Evolutionary conservation across 2,329 filamentous ascomycete species (phyloP).

Genomic region (Ceratocystis albifundus): DNA sequence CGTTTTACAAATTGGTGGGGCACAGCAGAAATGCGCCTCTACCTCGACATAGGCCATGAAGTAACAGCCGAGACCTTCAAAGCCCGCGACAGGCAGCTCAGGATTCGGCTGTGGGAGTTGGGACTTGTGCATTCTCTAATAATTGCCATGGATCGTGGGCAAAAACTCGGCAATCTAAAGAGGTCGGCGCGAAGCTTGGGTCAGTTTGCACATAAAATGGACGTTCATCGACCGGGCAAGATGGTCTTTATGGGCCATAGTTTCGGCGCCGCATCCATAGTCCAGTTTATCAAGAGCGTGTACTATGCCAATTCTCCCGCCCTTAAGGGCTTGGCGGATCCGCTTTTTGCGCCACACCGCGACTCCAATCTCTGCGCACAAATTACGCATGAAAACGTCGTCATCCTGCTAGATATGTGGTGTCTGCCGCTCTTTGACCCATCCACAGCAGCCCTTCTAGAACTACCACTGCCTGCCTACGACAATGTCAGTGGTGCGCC

Average conservation of each 20-base stretch:
- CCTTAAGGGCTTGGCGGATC: constrained; percentile 38
- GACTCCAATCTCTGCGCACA: constrained; percentile 49
- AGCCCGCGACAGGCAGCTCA: constrained; percentile 57
- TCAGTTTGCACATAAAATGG: constrained; percentile 50
- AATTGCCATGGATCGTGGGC: constrained; percentile 50
- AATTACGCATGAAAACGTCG: constrained; percentile 54
- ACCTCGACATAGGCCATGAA: constrained; percentile 48
- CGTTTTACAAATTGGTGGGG: constrained; percentile 24
- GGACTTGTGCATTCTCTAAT: constrained; percentile 59
- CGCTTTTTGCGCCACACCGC: constrained; percentile 49
- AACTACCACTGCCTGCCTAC: constrained; percentile 64
- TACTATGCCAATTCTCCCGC: constrained; percentile 50
- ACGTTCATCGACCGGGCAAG: constrained; percentile 58
- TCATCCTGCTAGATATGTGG: constrained; percentile 71
- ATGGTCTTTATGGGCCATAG: constrained; percentile 71
- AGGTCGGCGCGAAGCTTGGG: constrained; percentile 38
- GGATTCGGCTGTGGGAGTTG: constrained; percentile 68
- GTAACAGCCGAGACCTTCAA: constrained; percentile 54
- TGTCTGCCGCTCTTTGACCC: constrained; percentile 58
- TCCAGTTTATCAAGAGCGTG: constrained; percentile 68
- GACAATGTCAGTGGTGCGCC: constrained; percentile 38
- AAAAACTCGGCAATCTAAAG: constrained; percentile 43
- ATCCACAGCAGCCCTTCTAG: constrained; percentile 51
- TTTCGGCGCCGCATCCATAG: constrained; percentile 62
- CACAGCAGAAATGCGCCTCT: constrained; percentile 32